Base-by-base conservation (phyloP, 768 basidiomycete genomes). In the Paxillus ammoniavirescens region DNA sequence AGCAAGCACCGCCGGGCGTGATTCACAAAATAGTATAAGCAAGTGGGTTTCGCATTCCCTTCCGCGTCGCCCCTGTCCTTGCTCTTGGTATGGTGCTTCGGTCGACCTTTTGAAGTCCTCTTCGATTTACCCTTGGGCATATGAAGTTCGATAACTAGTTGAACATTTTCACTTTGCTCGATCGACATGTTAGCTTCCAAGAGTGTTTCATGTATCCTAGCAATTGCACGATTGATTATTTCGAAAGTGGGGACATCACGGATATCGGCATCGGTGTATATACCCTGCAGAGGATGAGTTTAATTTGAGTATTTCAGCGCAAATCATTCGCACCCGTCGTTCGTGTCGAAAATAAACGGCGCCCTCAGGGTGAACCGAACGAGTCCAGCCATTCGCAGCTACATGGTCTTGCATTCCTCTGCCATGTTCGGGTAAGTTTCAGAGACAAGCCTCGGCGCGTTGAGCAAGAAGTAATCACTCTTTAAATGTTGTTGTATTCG, bases 361-460 rank as follows among this genome's bases (percentile, higher is more conserved):
- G 6, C 83, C 83, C 65, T 84, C 82, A 0, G 82, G 81, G 62
- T 83, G 82, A 2, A 68, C 62, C 31, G 68, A 66, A 4, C 72
- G 57, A 7, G 49, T 62, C 82, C 82, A 84, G 1, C 69, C 74
- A 10, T n/a, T 3, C 12, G 60, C 61, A n/a, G 30, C 26, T 3
- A 40, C 13, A 33, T 17, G 28, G n/a, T 49, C 26, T 23, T 48
- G 14, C 23, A 36, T n/a, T 40, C 5, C 15, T 40, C 8, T 17
- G n/a, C 17, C 38, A 17, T 40, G 38, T 40, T 21, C 21, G 10
- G 38, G 12, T 49, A 21, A 40, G 31, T 38, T n/a, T 17, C n/a
- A 50, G 18, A 18, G 37, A 43, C 40, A 54, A 14, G 33, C 28
- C 28, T 30, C 2, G 28, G 8, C 28, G 12, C 10, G 9, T 18